Percentiles rank a stretch among this genome's conserved stretches.
These are phyloP conservation scores for Kitagawia praeruptora DNA, from an alignment of 129 eudicot species.

Conservation along the genomic window DNA sequence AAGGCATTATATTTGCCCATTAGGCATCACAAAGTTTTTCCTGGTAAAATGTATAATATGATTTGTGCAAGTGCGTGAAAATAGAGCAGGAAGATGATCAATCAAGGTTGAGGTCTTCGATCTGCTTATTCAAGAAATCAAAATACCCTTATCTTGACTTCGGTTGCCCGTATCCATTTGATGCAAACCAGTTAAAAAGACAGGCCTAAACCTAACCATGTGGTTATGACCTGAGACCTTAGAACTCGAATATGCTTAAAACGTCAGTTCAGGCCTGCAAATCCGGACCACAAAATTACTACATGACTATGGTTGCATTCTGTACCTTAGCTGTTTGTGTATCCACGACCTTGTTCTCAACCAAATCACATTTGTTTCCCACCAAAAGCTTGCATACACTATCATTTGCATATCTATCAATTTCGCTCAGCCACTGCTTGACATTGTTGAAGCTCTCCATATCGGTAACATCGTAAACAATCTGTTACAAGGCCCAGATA, in stretches of 20 bases:
- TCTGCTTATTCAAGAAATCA: neutral
- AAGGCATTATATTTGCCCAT: neutral
- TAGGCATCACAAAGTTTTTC: neutral
- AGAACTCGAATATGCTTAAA: neutral
- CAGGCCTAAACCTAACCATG: neutral
- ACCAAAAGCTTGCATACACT: conserved; percentile 96
- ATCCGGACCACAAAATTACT: neutral
- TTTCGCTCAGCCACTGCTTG: conserved; percentile 93
- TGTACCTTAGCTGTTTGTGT: conserved; percentile 82
- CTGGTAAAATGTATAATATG: neutral
- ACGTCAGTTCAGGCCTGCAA: neutral
- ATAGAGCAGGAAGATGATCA: neutral
- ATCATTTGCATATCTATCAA: conserved; percentile 95
- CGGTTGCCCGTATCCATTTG: neutral
- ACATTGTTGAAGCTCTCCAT: conserved; percentile 99
- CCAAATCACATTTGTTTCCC: conserved; percentile 94
- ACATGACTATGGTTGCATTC: neutral
- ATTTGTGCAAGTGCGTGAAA: neutral
- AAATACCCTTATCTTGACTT: neutral
- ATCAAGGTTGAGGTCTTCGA: neutral
- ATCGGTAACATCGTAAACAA: conserved; percentile 94
- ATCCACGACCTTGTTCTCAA: conserved; percentile 89
- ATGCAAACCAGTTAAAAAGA: neutral
- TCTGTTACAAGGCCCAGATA: conserved; percentile 37
- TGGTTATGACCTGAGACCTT: neutral